Evolutionary conservation across 2,329 filamentous ascomycete species (phyloP), one percentile per base, ranked within the genome.

Genomic region (Xylariaceae sp.): DNA sequence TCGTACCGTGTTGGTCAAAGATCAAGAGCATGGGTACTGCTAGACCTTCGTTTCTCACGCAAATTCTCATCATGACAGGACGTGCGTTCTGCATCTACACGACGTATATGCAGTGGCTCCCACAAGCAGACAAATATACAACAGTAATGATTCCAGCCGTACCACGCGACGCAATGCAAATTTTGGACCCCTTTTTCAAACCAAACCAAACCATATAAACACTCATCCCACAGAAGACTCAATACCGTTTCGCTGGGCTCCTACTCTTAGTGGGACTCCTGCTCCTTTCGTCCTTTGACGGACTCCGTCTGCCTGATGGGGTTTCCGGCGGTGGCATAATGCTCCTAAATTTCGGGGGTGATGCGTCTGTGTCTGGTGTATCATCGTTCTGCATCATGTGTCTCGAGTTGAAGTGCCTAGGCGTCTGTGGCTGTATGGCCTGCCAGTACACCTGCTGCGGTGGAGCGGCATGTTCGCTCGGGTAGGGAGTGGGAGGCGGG

Each of bases 351-450:
- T 66, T 56, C 3, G 54, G 48, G 14, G 77, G 75, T 7, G 76
- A 76, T 2, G 64, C 73, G 47, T 82, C 79, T 3, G 76, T 79
- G 38, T 81, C 78, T 1, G 65, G 65, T 27, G 64, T 67, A 18
- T 66, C 64, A 1, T 62, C 64, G 33, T 62, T 58, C 15, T 50
- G 30, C 3, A 56, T 42, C 11, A 62, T 17, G 27, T 55, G 59
- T 1, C 59, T 57, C 6, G 54, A 47, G 12, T 44, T 53, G 30
- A 52, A 47, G 36, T 53, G 61, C 14, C 54, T 58, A 11, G 65
- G 65, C 6, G 65, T 67, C 40, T 60, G 62, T 2, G 65, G 63
- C 17, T 57, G 53, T 42, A 64, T 53, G 5, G 59, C 57, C 41
- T 62, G 57, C 62, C 62, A 65, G 44, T 64, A 62, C 11, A 63